phyloP scores from a whole-genome alignment of 345 rosid species.

The Limnanthes douglasii region DNA sequence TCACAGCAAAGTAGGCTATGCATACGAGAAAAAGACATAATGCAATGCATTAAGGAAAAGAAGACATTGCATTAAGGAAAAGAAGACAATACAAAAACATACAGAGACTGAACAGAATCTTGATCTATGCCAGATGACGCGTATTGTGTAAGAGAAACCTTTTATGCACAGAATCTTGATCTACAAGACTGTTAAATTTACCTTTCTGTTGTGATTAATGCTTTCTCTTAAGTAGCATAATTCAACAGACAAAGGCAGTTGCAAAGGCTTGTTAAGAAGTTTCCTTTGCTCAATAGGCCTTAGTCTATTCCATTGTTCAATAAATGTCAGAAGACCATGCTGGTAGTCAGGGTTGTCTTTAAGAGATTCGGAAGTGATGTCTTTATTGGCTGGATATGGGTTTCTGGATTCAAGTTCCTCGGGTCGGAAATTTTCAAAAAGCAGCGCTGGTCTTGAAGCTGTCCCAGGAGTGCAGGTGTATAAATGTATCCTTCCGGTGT shows the following conservation, averaged over 20 bases:
- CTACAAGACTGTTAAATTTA: no score
- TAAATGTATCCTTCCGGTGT: constrained; percentile 84
- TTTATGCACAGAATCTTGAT: constrained; percentile 31
- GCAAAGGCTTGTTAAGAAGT: constrained; percentile 76
- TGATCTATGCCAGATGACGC: no score
- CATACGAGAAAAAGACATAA: no score
- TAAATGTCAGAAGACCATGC: constrained; percentile 37
- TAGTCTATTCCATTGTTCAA: constrained; percentile 64
- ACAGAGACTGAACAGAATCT: no score
- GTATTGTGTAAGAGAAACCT: constrained; percentile 79
- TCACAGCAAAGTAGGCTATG: no score
- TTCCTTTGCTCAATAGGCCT: constrained; percentile 70
- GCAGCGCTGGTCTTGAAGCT: constrained; percentile 69
- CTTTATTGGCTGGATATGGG: constrained; percentile 12
- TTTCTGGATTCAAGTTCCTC: constrained; percentile 52
- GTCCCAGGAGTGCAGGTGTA: constrained; percentile 57
- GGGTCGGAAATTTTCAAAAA: constrained; percentile 59
- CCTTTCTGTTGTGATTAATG: constrained; percentile 45
- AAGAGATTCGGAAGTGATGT: constrained; percentile 13
- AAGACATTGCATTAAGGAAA: no score
- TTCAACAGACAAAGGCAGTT: constrained; percentile 72
- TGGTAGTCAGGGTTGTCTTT: constrained; percentile 20
- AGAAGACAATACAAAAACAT: no score
- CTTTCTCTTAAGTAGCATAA: constrained; percentile 78
- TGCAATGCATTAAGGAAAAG: no score